Conservation (phyloP, 2,329 filamentous ascomycete genomes). For the Fusarium foetens region DNA sequence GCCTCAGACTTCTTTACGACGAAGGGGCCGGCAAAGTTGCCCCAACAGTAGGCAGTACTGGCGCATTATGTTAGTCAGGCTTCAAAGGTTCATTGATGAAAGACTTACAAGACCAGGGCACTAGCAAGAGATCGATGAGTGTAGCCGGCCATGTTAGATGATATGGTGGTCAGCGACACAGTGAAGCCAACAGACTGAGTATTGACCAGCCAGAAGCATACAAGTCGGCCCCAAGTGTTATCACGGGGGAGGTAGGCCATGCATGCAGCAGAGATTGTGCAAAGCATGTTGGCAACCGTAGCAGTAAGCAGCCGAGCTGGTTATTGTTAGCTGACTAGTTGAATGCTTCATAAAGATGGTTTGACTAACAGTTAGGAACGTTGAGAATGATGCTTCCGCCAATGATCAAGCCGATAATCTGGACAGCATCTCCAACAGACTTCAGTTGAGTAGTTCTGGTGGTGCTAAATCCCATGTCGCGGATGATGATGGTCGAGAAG, state of each 20-base stretch:
- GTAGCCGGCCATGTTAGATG: constrained; percentile 11
- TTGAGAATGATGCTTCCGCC: constrained; percentile 7
- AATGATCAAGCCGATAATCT: constrained; percentile 1
- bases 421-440: constrained; percentile 6
- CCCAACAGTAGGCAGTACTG: constrained; percentile 5
- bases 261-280: constrained; percentile 1
- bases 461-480: constrained; percentile 11
- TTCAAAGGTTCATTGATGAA: accelerated
- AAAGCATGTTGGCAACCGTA: constrained; percentile 5
- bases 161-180: constrained; percentile 8
- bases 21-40: constrained; percentile 7
- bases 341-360: neutral
- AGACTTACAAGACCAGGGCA: neutral
- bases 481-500: constrained; percentile 10
- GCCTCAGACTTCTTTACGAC: constrained; percentile 1
- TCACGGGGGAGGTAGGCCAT: constrained; percentile 10
- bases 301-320: neutral
- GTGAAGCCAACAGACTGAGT: constrained; percentile 5
- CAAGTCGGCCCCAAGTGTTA: constrained; percentile 3
- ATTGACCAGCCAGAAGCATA: constrained; percentile 10
- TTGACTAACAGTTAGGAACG: neutral
- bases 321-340: neutral
- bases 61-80: neutral
- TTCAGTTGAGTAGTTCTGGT: constrained; percentile 1
- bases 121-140: constrained; percentile 3